A percentile compares a stretch with the other conserved stretches of the same genome.
Conservation (phyloP, 2,329 filamentous ascomycete species). For the Beauveria rudraprayagi region DNA sequence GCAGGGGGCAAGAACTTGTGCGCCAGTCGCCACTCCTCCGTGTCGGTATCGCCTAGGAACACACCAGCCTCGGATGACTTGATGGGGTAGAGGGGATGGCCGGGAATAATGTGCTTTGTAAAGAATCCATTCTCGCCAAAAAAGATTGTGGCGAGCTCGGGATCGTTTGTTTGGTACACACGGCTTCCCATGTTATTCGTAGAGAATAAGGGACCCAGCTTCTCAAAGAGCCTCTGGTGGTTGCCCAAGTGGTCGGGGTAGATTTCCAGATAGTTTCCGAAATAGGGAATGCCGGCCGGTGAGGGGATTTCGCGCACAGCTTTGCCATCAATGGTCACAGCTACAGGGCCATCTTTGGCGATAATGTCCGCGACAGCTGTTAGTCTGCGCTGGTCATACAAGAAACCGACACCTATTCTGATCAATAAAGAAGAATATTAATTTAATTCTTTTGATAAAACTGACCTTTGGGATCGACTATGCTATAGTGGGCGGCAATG, state of each 20-base stretch:
- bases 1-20: constrained; percentile 57
- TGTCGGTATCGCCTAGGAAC: constrained; percentile 43
- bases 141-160: constrained; percentile 35
- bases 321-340: constrained; percentile 41
- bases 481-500: constrained; percentile 34
- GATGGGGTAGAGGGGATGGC: constrained; percentile 37
- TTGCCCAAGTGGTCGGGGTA: constrained; percentile 52
- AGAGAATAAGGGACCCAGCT: constrained; percentile 43
- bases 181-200: constrained; percentile 43
- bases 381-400: constrained; percentile 21
- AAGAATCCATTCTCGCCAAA: constrained; percentile 45
- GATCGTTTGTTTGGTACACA: constrained; percentile 44
- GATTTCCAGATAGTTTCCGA: constrained; percentile 47
- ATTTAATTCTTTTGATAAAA: no score
- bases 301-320: constrained; percentile 42
- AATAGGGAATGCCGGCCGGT: constrained; percentile 36
- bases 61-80: constrained; percentile 34
- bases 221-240: constrained; percentile 44
- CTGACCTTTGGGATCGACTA: constrained; percentile 33
- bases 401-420: constrained; percentile 29
- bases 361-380: constrained; percentile 28
- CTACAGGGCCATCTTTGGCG: constrained; percentile 25
- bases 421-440: no score
- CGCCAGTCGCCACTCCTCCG: constrained; percentile 38
- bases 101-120: constrained; percentile 43